phyloP scores from a whole-genome alignment of 2,329 filamentous ascomycete species.

The Apiospora marii region DNA sequence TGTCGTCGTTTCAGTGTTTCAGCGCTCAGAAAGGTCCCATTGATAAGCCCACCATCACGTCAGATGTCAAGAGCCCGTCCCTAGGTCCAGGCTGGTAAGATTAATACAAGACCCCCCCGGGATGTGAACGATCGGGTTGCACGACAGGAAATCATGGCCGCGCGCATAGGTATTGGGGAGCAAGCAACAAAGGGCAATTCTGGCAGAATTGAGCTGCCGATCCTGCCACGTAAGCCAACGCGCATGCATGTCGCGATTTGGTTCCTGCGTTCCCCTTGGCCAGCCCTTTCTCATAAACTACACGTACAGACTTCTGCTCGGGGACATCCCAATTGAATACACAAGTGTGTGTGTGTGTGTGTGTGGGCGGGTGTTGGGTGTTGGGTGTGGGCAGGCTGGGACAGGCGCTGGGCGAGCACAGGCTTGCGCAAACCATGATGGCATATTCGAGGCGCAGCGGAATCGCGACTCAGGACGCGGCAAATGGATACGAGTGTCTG shows the following conservation, averaged over 20 bases:
- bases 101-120: not conserved
- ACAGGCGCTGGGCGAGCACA: not conserved
- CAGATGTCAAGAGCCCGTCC: not conserved
- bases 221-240: slow-evolving; percentile 3
- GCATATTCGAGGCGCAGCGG: slow-evolving; percentile 12
- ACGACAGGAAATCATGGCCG: not conserved
- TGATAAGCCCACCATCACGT: not conserved
- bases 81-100: not conserved
- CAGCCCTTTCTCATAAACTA: not conserved
- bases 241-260: not conserved
- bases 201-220: not conserved
- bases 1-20: slow-evolving; percentile 8
- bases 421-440: slow-evolving; percentile 17
- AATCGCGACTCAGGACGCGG: not conserved
- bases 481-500: not conserved
- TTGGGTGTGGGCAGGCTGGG: not conserved
- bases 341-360: no score
- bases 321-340: not conserved
- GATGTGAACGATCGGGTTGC: not conserved
- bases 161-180: not conserved
- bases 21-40: not conserved
- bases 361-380: not conserved
- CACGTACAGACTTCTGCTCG: not conserved
- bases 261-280: not conserved
- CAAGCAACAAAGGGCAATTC: not conserved